Conservation (phyloP, 257 asterid genomes). For the Hygrophila difformis region DNA sequence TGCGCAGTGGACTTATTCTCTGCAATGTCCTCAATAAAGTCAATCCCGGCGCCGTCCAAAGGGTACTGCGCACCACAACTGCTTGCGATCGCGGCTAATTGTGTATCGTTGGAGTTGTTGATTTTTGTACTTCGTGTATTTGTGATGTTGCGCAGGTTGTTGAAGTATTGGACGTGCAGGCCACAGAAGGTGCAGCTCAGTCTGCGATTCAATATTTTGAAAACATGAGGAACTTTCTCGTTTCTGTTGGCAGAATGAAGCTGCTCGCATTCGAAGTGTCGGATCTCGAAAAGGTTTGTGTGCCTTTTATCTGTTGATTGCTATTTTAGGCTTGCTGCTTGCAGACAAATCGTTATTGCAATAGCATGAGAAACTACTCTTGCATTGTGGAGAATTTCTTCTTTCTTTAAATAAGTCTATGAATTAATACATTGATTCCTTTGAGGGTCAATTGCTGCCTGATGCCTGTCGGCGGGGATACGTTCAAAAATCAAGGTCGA, state of each 20-base stretch:
- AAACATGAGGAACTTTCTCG: constrained; percentile 81
- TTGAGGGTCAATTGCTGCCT: neutral
- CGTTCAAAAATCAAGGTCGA: neutral
- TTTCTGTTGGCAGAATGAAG: constrained; percentile 75
- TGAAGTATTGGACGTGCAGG: constrained; percentile 64
- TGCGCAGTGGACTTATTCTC: constrained; percentile 87
- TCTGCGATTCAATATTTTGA: constrained; percentile 93
- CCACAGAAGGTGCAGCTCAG: constrained; percentile 84
- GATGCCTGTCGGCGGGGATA: neutral
- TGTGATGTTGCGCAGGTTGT: constrained; percentile 51
- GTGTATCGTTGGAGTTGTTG: neutral
- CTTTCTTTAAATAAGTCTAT: too few relatives aligned
- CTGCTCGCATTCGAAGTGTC: constrained; percentile 84
- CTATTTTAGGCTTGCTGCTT: neutral
- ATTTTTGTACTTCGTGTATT: neutral
- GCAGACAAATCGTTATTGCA: neutral
- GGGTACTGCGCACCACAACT: constrained; percentile 25
- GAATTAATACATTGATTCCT: neutral
- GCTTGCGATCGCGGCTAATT: neutral
- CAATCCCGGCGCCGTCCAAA: constrained; percentile 82
- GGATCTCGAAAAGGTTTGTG: constrained; percentile 74
- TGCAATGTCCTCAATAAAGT: constrained; percentile 97
- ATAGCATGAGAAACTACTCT: neutral
- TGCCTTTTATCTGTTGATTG: neutral
- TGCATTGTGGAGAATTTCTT: neutral